Evolutionary conservation across 2,329 filamentous ascomycete genomes (phyloP), one percentile per base, ranked within the genome.

Genomic region (Pseudocercospora pini-densiflorae): DNA sequence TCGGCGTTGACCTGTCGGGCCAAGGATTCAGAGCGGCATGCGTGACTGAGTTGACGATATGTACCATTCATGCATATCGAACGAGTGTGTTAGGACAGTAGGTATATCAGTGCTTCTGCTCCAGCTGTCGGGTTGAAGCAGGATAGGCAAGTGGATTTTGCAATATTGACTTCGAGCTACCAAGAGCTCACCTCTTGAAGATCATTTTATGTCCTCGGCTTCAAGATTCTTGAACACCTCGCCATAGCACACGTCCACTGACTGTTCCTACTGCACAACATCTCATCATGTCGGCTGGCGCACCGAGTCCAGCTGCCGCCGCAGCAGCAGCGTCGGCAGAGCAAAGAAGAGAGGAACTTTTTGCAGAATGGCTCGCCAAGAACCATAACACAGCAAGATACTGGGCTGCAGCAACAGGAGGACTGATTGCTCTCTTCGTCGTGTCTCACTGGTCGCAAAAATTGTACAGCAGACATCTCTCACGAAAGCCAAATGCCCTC

Each of bases 381-480:
- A 61, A 71, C 45, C 61, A 70, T 31, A 53, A 43, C n/a, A 70
- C 68, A 7, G 68, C 70, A 27, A 61, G 53, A 16, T 70, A 68
- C 61, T 73, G 67, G 49, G 72, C 43, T 8, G 36, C 58, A 19
- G 68, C 66, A 2, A 68, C 70, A 21, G 59, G 23, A 23, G 61
- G 45, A 16, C 43, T 71, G 21, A 62, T 73, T 3, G 59, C 61
- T 12, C 2, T 66, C 12, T 72, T 70, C 62, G 58, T 63, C 12
- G 51, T 65, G 7, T n/a, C 24, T 10, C 68, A 73, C 61, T 68
- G 68, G 69, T 24, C 62, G 14, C 23, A 53, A 23, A 49, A 19
- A 29, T 10, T 61, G 5, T 64, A 61, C 36, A 47, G 5, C 31
- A 65, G 40, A 58, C 49, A 60, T 24, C 24, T 55, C 5, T 49